These are phyloP conservation scores for Aspergillus eucalypticola DNA, from an alignment of 2,329 filamentous ascomycete genomes.

Conservation along the genomic window DNA sequence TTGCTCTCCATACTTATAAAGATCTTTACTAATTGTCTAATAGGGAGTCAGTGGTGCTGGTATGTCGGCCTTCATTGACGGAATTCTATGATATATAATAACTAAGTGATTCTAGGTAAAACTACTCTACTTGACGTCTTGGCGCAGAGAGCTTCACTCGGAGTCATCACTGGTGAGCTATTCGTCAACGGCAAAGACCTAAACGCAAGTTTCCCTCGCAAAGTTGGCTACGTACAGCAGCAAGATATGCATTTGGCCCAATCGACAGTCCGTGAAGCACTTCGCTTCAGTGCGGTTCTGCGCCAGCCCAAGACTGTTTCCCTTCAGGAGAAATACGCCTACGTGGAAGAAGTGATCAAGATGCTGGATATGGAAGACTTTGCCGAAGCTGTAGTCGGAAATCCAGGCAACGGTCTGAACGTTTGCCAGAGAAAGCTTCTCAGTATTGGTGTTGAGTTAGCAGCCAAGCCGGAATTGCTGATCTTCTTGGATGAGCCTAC, in stretches of 20 bases:
- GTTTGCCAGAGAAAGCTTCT: conserved; percentile 67
- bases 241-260: conserved; percentile 77
- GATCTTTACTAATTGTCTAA: neutral
- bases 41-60: conserved; percentile 60
- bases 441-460: conserved; percentile 91
- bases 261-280: conserved; percentile 79
- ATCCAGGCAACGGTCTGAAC: conserved; percentile 71
- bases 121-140: conserved; percentile 60
- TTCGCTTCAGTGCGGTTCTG: conserved; percentile 81
- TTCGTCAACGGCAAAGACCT: conserved; percentile 61
- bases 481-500: conserved; percentile 91
- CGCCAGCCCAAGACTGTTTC: conserved; percentile 73
- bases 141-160: conserved; percentile 58
- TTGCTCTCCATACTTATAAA: neutral
- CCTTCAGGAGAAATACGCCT: conserved; percentile 72
- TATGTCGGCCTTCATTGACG: too few relatives aligned
- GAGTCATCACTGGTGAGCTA: conserved; percentile 65
- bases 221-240: conserved; percentile 67
- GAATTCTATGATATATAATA: neutral
- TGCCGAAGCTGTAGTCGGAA: conserved; percentile 84
- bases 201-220: conserved; percentile 56
- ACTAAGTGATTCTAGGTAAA: conserved; percentile 37
- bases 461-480: conserved; percentile 81
- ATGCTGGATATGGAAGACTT: conserved; percentile 85
- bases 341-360: conserved; percentile 73